These are phyloP conservation scores for Ophiosphaerella narmari DNA, from an alignment of 2,329 filamentous ascomycete genomes.

Conservation along the genomic window DNA sequence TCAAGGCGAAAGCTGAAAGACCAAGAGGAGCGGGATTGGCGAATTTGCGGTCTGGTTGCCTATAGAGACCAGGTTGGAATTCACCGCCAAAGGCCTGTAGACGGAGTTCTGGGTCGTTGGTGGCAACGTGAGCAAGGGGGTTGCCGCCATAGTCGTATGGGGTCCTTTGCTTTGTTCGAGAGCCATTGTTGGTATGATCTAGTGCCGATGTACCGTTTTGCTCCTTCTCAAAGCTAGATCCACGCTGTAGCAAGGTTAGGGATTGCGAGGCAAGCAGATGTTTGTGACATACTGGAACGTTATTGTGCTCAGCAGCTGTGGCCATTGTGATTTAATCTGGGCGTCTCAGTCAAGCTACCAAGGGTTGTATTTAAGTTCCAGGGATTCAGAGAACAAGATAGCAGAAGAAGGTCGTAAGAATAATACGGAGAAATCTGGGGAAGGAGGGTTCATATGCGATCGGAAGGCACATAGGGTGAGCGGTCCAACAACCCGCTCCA, in stretches of 20 bases:
- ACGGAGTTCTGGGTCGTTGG: slow-evolving; percentile 53
- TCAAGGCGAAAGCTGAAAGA: slow-evolving; percentile 67
- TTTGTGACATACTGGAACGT: slow-evolving; percentile 30
- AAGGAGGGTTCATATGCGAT: slow-evolving; percentile 36
- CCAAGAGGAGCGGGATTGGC: slow-evolving; percentile 66
- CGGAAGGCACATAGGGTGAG: slow-evolving; percentile 12
- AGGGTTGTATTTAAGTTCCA: neutral
- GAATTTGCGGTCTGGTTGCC: slow-evolving; percentile 51
- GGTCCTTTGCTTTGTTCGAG: slow-evolving; percentile 45
- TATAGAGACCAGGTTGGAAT: slow-evolving; percentile 58
- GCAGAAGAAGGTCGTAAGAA: slow-evolving; percentile 27
- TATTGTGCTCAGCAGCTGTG: slow-evolving; percentile 47
- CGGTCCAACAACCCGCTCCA: slow-evolving; percentile 39
- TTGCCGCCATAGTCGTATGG: slow-evolving; percentile 59
- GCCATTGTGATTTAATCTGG: slow-evolving; percentile 42
- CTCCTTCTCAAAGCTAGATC: slow-evolving; percentile 28
- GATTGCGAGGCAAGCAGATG: neutral
- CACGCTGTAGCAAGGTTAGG: slow-evolving; percentile 24
- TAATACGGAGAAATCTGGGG: slow-evolving; percentile 30
- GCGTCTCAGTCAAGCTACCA: neutral
- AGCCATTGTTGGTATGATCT: slow-evolving; percentile 48
- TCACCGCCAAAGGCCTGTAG: slow-evolving; percentile 57
- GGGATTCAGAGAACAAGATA: neutral
- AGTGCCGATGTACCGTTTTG: slow-evolving; percentile 39
- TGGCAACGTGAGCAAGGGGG: slow-evolving; percentile 56